Evolutionary conservation across 768 basidiomycete genomes (phyloP).

Genomic region (Butyriboletus loyo): DNA sequence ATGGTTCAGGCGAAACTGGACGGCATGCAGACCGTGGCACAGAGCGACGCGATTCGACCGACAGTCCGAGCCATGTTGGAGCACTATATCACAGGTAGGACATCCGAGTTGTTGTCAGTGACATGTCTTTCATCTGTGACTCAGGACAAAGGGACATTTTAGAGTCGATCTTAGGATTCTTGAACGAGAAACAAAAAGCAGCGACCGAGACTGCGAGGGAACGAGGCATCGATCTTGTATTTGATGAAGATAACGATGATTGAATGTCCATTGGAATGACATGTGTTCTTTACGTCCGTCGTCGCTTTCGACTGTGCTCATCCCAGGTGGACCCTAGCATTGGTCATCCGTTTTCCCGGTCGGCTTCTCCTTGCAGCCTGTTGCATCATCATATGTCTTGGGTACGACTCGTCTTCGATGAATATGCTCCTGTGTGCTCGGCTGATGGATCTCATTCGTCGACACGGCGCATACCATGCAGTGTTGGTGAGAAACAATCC

Average conservation of each 20-base stretch:
- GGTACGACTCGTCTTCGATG: too few relatives aligned
- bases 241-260: constrained; percentile 35
- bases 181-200: constrained; percentile 42
- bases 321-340: not conserved
- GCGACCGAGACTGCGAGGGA: constrained; percentile 49
- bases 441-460: too few relatives aligned
- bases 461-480: too few relatives aligned
- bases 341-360: not conserved
- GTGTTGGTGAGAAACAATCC: too few relatives aligned
- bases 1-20: constrained; percentile 59
- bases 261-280: not conserved
- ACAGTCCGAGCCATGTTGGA: constrained; percentile 64
- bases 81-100: constrained; percentile 63
- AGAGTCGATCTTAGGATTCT: constrained; percentile 48
- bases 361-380: not conserved
- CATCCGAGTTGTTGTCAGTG: not conserved
- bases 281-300: not conserved
- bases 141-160: constrained; percentile 63
- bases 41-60: constrained; percentile 38
- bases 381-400: too few relatives aligned
- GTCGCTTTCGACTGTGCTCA: not conserved
- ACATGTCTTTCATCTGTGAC: not conserved
- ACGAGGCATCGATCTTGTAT: constrained; percentile 52
- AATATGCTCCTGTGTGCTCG: too few relatives aligned
- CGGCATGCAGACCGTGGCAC: constrained; percentile 42